Percentiles rank a stretch among this genome's conserved stretches.
Evolutionary conservation across 2,329 filamentous ascomycete genomes (phyloP).

Genomic region (Aspergillus ochraceus): DNA sequence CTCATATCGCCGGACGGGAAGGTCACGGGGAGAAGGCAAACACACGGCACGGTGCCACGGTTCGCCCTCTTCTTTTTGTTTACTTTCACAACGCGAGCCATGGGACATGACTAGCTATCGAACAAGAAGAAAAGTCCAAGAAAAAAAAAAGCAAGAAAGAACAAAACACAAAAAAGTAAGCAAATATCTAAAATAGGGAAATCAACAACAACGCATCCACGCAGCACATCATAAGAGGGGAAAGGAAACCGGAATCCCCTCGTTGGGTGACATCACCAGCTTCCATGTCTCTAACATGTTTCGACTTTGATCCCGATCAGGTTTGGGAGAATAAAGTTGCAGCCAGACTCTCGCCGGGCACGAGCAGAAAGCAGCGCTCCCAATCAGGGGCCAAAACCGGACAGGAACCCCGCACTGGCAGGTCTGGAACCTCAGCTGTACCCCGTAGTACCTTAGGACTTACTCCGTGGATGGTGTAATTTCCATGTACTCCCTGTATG

Average conservation of each 20-base stretch:
- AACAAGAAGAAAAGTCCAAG: background rate
- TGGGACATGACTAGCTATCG: background rate
- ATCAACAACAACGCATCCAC: background rate
- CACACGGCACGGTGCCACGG: conserved; percentile 7
- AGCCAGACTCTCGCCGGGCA: conserved; percentile 5
- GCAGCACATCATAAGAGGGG: background rate
- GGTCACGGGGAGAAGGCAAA: conserved; percentile 28
- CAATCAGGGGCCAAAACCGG: conserved; percentile 14
- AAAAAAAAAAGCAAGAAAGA: too few relatives aligned
- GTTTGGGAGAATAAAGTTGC: conserved; percentile 18
- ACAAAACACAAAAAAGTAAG: background rate
- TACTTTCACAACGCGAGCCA: conserved; percentile 8
- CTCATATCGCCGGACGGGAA: conserved; percentile 10
- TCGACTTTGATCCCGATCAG: background rate
- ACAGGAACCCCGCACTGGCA: conserved; percentile 17
- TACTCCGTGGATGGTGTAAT: too few relatives aligned
- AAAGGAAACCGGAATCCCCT: conserved; percentile 1
- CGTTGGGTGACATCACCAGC: conserved; percentile 16
- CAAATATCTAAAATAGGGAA: background rate
- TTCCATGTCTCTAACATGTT: background rate
- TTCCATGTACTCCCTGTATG: too few relatives aligned
- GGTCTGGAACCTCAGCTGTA: too few relatives aligned
- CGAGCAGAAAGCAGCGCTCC: conserved; percentile 5
- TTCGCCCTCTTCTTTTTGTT: conserved; percentile 10
- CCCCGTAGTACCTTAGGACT: too few relatives aligned